Evolutionary conservation across 345 rosid genomes (phyloP).

Genomic region (Geranium rotundifolium): DNA sequence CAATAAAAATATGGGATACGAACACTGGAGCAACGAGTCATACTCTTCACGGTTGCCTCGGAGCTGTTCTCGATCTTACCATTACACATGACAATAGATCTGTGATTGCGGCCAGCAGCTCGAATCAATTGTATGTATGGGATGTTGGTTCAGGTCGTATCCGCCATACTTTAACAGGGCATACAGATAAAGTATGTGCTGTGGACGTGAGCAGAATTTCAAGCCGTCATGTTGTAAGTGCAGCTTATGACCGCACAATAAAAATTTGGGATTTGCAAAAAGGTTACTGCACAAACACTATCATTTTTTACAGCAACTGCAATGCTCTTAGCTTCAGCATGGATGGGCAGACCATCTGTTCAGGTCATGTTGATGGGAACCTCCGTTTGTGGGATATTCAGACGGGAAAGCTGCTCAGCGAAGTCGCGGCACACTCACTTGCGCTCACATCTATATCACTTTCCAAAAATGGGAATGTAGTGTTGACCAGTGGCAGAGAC

Average conservation of each 20-base stretch:
- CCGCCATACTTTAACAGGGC: slow-evolving; percentile 86
- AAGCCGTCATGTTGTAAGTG: slow-evolving; percentile 73
- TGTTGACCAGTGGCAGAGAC: slow-evolving; percentile 88
- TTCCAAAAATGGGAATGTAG: slow-evolving; percentile 56
- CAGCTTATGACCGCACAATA: slow-evolving; percentile 93
- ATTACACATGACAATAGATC: slow-evolving; percentile 72
- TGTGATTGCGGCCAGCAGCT: slow-evolving; percentile 89
- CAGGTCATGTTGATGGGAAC: slow-evolving; percentile 95
- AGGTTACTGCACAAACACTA: slow-evolving; percentile 89
- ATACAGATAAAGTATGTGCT: slow-evolving; percentile 75
- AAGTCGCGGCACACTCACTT: slow-evolving; percentile 82
- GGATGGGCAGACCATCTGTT: slow-evolving; percentile 85
- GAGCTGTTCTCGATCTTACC: slow-evolving; percentile 82
- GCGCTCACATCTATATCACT: slow-evolving; percentile 65
- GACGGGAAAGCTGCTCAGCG: slow-evolving; percentile 67
- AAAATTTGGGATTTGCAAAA: slow-evolving; percentile 94
- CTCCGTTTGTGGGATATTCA: slow-evolving; percentile 93
- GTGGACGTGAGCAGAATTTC: slow-evolving; percentile 91
- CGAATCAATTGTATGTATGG: slow-evolving; percentile 89
- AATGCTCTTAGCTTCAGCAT: slow-evolving; percentile 69
- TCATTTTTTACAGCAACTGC: slow-evolving; percentile 83
- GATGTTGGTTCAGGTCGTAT: slow-evolving; percentile 68
- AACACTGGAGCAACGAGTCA: slow-evolving; percentile 49
- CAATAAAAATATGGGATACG: slow-evolving; percentile 87
- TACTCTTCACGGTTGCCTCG: slow-evolving; percentile 72